Conservation (phyloP, 2,329 filamentous ascomycete species). For the Colletotrichum falcatum region DNA sequence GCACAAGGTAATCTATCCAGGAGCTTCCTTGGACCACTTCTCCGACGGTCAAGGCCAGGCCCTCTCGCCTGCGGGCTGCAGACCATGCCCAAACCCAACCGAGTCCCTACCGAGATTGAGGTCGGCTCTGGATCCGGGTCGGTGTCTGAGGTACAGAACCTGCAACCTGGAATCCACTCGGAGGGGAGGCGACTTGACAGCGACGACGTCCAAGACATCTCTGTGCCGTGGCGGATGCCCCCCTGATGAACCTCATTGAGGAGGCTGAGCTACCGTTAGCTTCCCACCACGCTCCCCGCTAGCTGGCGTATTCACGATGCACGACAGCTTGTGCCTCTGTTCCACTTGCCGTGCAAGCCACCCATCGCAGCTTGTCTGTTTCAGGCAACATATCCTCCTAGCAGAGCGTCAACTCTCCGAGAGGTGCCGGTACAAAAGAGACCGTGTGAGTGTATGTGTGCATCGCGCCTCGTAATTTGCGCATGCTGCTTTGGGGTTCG, state of each 20-base stretch:
- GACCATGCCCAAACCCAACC: slow-evolving; percentile 16
- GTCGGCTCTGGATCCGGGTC: slow-evolving; percentile 18
- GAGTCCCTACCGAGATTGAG: slow-evolving; percentile 29
- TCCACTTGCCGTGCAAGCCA: slow-evolving; percentile 11
- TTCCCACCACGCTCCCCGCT: slow-evolving; percentile 24
- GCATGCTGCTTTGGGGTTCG: slow-evolving; percentile 4
- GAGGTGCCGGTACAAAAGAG: slow-evolving; percentile 16
- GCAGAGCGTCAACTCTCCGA: neutral
- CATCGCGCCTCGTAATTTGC: slow-evolving; percentile 22
- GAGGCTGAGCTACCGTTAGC: slow-evolving; percentile 24
- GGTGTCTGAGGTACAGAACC: slow-evolving; percentile 23
- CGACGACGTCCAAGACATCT: slow-evolving; percentile 17
- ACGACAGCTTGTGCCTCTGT: slow-evolving; percentile 27
- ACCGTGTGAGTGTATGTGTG: neutral
- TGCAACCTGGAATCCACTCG: neutral
- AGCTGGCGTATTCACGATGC: slow-evolving; percentile 23
- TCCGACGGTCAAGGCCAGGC: slow-evolving; percentile 1
- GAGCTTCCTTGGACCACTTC: slow-evolving; percentile 6
- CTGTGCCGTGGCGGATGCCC: slow-evolving; percentile 6
- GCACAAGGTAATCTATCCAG: slow-evolving; percentile 3
- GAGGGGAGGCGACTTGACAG: slow-evolving; percentile 16
- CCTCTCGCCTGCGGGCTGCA: slow-evolving; percentile 13
- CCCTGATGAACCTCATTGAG: slow-evolving; percentile 25
- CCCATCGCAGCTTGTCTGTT: slow-evolving; percentile 19
- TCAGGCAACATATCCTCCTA: neutral